Conservation (phyloP, 192 early-diverging fungal species). For the Backusella mclennaniae region DNA sequence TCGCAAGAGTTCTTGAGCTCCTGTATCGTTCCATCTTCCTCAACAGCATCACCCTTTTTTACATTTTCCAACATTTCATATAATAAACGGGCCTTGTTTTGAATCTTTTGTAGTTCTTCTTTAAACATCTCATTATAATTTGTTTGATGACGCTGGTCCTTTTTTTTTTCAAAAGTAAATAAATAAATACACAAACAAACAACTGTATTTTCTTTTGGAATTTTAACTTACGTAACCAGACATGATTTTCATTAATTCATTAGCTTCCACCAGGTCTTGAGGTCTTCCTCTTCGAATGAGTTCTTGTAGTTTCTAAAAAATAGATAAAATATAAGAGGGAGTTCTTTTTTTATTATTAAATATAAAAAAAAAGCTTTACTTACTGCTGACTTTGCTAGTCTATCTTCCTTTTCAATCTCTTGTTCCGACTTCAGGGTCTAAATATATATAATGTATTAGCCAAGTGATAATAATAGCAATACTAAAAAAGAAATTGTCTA, state of each 20-base stretch:
- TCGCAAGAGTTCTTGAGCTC: slow-evolving; percentile 67
- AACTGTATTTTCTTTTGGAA: background rate
- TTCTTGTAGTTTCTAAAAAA: slow-evolving; percentile 88
- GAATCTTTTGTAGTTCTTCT: slow-evolving; percentile 78
- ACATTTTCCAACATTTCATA: slow-evolving; percentile 79
- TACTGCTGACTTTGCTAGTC: slow-evolving; percentile 77
- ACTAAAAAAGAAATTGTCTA: background rate
- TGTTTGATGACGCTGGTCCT: slow-evolving; percentile 63
- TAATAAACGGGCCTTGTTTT: slow-evolving; percentile 73
- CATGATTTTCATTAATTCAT: slow-evolving; percentile 97
- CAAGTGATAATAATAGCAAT: background rate
- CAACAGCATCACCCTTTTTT: slow-evolving; percentile 49
- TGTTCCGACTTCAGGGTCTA: slow-evolving; percentile 83
- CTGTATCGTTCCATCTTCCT: slow-evolving; percentile 29
- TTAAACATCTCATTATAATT: slow-evolving; percentile 87
- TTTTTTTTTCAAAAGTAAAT: background rate
- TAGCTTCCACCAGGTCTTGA: slow-evolving; percentile 90
- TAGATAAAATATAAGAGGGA: background rate
- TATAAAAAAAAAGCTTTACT: slow-evolving; percentile 4
- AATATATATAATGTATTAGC: background rate
- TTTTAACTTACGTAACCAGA: slow-evolving; percentile 80
- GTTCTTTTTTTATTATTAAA: background rate
- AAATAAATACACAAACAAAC: background rate
- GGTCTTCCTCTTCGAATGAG: slow-evolving; percentile 90
- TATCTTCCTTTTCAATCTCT: slow-evolving; percentile 92